Evolutionary conservation across 2,329 filamentous ascomycete species (phyloP).

Genomic region (Aspergillus udagawae): DNA sequence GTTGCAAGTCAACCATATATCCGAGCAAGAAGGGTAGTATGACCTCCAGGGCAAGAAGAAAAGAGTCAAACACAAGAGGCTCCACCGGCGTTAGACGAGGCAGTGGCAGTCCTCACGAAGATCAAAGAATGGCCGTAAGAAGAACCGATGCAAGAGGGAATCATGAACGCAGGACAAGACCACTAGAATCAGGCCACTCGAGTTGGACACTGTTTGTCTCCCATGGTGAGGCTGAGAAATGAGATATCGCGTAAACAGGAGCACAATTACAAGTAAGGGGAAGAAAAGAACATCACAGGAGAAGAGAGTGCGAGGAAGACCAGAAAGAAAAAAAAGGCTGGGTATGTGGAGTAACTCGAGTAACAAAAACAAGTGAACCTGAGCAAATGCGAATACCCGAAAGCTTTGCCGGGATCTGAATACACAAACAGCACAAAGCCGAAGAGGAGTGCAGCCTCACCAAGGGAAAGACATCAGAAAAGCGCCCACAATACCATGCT

Average conservation of each 20-base stretch:
- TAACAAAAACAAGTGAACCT: constrained; percentile 8
- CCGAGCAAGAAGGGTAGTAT: constrained; percentile 8
- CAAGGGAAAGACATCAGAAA: constrained; percentile 26
- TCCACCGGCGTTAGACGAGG: constrained; percentile 24
- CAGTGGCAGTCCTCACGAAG: constrained; percentile 20
- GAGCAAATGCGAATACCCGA: constrained; percentile 8
- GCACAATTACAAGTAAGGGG: background rate
- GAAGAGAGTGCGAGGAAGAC: constrained; percentile 1
- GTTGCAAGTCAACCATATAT: background rate
- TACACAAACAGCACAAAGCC: constrained; percentile 8
- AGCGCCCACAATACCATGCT: constrained; percentile 33
- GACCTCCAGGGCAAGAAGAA: constrained; percentile 6
- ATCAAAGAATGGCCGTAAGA: constrained; percentile 27
- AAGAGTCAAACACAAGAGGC: constrained; percentile 11
- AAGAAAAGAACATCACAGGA: constrained; percentile 1
- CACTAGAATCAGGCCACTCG: constrained; percentile 6
- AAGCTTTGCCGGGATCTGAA: constrained; percentile 12
- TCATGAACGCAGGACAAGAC: constrained; percentile 17
- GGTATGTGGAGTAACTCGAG: constrained; percentile 26
- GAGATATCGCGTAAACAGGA: background rate
- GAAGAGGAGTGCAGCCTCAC: constrained; percentile 31
- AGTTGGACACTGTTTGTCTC: constrained; percentile 1
- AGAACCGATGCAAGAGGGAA: constrained; percentile 24
- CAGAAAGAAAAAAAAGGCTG: constrained; percentile 10
- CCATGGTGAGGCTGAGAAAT: background rate